These are phyloP conservation scores for Aspergillus proliferans DNA, from an alignment of 2,329 filamentous ascomycete genomes.

Conservation along the genomic window DNA sequence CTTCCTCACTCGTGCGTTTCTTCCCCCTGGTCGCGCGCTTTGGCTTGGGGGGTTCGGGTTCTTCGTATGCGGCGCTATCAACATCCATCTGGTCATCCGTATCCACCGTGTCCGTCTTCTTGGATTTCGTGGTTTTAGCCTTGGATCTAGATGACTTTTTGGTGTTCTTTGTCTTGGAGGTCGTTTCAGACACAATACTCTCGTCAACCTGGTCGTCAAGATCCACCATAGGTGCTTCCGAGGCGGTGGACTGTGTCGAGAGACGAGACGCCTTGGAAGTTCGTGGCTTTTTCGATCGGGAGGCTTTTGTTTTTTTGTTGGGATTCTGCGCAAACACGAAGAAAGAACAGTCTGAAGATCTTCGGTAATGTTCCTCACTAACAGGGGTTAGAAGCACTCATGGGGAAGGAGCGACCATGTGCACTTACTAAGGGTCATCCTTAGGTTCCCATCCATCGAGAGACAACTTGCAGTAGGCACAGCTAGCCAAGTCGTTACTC, in stretches of 20 bases:
- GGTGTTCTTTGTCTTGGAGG: constrained; percentile 49
- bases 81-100: constrained; percentile 28
- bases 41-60: constrained; percentile 28
- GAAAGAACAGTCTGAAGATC: constrained; percentile 74
- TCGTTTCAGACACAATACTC: constrained; percentile 47
- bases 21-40: constrained; percentile 43
- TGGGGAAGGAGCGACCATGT: constrained; percentile 15
- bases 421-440: constrained; percentile 73
- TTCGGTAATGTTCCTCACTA: constrained; percentile 77
- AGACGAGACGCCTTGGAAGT: constrained; percentile 64
- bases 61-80: constrained; percentile 19
- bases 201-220: constrained; percentile 51
- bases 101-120: constrained; percentile 40
- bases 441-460: constrained; percentile 92
- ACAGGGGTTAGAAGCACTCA: constrained; percentile 9
- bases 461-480: constrained; percentile 80
- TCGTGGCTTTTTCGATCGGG: constrained; percentile 49
- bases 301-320: constrained; percentile 52
- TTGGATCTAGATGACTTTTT: constrained; percentile 35
- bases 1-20: constrained; percentile 58
- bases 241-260: constrained; percentile 47
- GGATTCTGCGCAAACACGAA: constrained; percentile 59
- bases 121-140: constrained; percentile 31
- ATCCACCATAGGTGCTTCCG: constrained; percentile 39
- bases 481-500: constrained; percentile 83